Percentiles rank a stretch among this genome's conserved stretches.
Conservation (phyloP, 2,329 filamentous ascomycete genomes). For the Paecilomyces formosus region DNA sequence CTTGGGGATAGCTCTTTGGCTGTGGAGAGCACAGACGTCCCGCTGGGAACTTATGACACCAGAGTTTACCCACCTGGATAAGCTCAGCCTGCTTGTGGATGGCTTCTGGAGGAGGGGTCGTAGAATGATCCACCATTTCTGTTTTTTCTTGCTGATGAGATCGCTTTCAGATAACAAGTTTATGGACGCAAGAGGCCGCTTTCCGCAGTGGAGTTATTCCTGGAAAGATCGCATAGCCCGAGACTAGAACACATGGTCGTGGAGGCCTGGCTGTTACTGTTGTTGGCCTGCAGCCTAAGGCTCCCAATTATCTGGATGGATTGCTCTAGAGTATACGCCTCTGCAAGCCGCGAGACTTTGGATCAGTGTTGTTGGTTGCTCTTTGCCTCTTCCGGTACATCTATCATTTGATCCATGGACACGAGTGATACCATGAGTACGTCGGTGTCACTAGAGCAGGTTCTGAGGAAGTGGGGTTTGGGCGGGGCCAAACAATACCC, state of each 20-base stretch:
- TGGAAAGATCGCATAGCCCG: not conserved
- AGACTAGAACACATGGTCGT: not conserved
- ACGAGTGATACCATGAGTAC: no score
- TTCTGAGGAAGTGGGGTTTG: not conserved
- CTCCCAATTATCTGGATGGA: not conserved
- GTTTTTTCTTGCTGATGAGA: not conserved
- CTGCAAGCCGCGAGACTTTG: not conserved
- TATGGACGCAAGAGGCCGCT: not conserved
- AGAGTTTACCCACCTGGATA: not conserved
- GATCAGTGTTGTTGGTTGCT: not conserved
- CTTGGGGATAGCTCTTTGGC: not conserved
- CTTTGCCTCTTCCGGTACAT: not conserved
- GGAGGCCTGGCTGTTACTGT: not conserved
- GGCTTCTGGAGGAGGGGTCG: not conserved
- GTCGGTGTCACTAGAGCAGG: not conserved
- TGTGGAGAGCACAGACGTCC: not conserved
- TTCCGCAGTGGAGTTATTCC: not conserved
- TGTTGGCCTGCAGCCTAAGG: not conserved
- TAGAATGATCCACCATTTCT: not conserved
- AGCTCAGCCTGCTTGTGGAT: not conserved
- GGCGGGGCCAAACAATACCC: not conserved
- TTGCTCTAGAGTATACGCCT: not conserved
- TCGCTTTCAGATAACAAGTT: not conserved
- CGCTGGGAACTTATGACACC: not conserved
- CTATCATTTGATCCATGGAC: not conserved